These are phyloP conservation scores for Tuber microsphaerosporum DNA, from an alignment of 495 filamentous ascomycete genomes.

Conservation along the genomic window DNA sequence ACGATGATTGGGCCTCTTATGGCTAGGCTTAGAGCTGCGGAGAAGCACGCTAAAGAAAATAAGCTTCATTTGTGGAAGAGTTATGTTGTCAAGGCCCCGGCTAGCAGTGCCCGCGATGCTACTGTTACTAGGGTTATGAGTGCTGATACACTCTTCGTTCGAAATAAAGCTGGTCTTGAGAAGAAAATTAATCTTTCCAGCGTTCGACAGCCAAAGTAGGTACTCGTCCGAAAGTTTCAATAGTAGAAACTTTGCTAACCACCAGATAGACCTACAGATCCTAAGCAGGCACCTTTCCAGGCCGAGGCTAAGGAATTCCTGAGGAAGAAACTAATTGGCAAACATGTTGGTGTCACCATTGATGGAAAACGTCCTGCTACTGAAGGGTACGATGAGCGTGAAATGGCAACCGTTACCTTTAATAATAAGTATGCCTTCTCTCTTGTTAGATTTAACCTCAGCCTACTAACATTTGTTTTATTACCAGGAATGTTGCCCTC, in stretches of 20 bases:
- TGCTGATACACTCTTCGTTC: slow-evolving; percentile 79
- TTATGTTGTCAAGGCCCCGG: slow-evolving; percentile 56
- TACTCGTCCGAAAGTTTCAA: not conserved
- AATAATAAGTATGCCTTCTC: slow-evolving; percentile 55
- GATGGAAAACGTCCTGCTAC: slow-evolving; percentile 86
- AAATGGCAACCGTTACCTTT: slow-evolving; percentile 78
- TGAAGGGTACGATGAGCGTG: slow-evolving; percentile 87
- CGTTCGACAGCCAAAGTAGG: slow-evolving; percentile 72
- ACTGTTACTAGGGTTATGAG: slow-evolving; percentile 76
- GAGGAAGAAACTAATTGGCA: slow-evolving; percentile 88
- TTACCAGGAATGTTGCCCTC: slow-evolving; percentile 62
- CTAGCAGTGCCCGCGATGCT: slow-evolving; percentile 58
- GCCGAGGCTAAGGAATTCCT: slow-evolving; percentile 95
- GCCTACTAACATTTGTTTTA: not conserved
- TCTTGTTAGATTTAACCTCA: not conserved
- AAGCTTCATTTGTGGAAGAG: slow-evolving; percentile 71
- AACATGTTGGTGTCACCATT: slow-evolving; percentile 77
- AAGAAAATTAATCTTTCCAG: slow-evolving; percentile 89
- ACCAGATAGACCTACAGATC: slow-evolving; percentile 53
- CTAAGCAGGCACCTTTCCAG: slow-evolving; percentile 74
- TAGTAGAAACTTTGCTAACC: slow-evolving; percentile 15
- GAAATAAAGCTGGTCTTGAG: slow-evolving; percentile 74
- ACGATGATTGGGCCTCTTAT: slow-evolving; percentile 80
- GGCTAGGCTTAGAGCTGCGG: slow-evolving; percentile 74
- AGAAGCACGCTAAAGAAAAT: slow-evolving; percentile 70